Conservation (phyloP, 23 red algal genomes). For the Gracilaria domingensis region DNA sequence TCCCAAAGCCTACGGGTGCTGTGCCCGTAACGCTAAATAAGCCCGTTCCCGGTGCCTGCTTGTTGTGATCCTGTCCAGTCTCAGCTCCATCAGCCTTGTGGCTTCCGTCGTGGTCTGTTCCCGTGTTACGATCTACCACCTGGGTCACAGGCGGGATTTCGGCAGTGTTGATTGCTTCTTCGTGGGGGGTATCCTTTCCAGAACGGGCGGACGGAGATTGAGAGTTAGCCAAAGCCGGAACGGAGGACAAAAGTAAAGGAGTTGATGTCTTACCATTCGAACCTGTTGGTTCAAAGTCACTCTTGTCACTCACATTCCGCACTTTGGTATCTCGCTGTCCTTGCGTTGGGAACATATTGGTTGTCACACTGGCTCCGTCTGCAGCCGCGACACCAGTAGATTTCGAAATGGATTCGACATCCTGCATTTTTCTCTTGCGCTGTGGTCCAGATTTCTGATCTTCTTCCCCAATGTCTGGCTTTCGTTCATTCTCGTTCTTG, state of each 20-base stretch:
- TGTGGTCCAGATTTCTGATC: not conserved
- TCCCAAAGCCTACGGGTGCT: not conserved
- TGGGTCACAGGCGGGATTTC: not conserved
- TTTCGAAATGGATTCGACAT: not conserved
- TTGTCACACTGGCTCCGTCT: not conserved
- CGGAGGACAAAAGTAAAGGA: constrained; percentile 21
- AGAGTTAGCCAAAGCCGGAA: constrained; percentile 27
- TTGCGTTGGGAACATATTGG: not conserved
- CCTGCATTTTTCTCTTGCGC: not conserved
- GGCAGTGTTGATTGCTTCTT: not conserved
- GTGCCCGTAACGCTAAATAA: not conserved
- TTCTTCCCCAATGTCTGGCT: not conserved
- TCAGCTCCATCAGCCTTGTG: not conserved
- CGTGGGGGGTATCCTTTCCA: not conserved
- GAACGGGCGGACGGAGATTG: not conserved
- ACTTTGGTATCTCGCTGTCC: not conserved
- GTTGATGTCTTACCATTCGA: constrained; percentile 18
- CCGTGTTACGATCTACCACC: not conserved
- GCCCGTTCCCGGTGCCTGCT: not conserved
- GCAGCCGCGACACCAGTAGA: not conserved
- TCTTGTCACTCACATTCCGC: not conserved
- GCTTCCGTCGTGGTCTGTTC: not conserved
- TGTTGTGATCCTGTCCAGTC: not conserved
- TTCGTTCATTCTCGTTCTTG: not conserved
- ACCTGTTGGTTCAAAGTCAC: not conserved